These are phyloP conservation scores for Rhamnella rubrinervis DNA, from an alignment of 331 rosid genomes.

Conservation along the genomic window DNA sequence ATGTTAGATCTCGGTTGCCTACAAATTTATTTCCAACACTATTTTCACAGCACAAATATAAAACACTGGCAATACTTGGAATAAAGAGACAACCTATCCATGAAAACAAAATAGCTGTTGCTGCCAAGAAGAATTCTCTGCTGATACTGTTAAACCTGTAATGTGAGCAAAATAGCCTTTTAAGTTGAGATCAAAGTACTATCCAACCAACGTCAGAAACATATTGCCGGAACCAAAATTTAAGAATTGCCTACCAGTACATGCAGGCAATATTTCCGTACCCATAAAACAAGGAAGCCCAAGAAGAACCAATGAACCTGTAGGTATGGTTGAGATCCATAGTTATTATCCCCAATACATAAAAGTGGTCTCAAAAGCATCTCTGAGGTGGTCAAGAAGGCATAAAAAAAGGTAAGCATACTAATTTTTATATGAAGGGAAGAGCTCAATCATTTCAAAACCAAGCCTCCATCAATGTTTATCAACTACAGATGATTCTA, in stretches of 20 bases:
- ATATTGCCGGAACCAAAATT: constrained; percentile 5
- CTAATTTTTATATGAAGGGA: too few relatives aligned
- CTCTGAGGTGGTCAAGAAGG: too few relatives aligned
- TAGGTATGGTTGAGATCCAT: constrained; percentile 9
- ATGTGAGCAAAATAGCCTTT: constrained; percentile 23
- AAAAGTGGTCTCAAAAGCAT: neutral
- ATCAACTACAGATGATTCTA: too few relatives aligned
- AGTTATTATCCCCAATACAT: neutral
- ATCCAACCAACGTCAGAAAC: constrained; percentile 9
- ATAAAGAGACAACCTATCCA: constrained; percentile 66
- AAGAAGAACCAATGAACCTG: constrained; percentile 85
- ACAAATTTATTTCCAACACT: neutral
- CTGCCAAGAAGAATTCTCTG: constrained; percentile 80
- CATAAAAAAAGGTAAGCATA: neutral
- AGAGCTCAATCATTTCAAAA: too few relatives aligned
- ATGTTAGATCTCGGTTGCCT: neutral
- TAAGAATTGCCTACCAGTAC: constrained; percentile 52
- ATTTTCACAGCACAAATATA: too few relatives aligned
- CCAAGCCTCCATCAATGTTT: too few relatives aligned
- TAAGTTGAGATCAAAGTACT: constrained; percentile 14
- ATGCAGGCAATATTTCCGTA: constrained; percentile 84
- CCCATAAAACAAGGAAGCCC: constrained; percentile 90
- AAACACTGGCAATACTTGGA: neutral
- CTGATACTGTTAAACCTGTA: constrained; percentile 69
- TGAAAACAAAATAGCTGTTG: constrained; percentile 58